These are phyloP conservation scores for Komagataea norvegica DNA, from an alignment of 1,139 yeast genomes.

Conservation along the genomic window DNA sequence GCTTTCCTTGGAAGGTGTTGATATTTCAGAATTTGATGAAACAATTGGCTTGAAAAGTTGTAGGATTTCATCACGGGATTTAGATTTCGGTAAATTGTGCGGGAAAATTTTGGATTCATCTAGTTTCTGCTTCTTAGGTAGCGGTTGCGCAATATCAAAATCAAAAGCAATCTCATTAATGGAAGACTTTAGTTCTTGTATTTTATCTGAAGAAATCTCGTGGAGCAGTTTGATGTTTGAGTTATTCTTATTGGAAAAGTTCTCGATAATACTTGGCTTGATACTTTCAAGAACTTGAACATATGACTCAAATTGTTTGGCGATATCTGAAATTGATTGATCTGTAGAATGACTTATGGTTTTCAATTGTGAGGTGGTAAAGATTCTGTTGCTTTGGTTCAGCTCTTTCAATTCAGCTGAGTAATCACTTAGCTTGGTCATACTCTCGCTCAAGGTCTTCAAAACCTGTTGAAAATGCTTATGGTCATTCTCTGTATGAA, in stretches of 20 bases:
- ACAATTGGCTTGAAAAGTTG: background rate
- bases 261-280: constrained; percentile 19
- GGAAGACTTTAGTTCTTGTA: constrained; percentile 6
- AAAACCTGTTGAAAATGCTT: constrained; percentile 3
- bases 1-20: background rate
- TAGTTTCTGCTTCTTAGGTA: constrained; percentile 21
- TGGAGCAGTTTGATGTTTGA: too few relatives aligned
- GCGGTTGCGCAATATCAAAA: constrained; percentile 12
- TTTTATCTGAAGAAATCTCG: too few relatives aligned
- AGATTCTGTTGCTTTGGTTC: constrained; percentile 11
- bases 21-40: background rate
- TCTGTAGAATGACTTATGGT: background rate
- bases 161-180: constrained; percentile 10
- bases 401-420: constrained; percentile 11
- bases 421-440: constrained; percentile 13
- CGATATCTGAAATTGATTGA: background rate
- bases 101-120: background rate
- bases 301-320: constrained; percentile 11
- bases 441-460: constrained; percentile 6
- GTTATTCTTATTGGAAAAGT: constrained; percentile 14
- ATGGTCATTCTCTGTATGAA: constrained; percentile 1
- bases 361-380: constrained; percentile 5
- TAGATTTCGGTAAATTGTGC: constrained; percentile 12
- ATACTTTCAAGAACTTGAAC: constrained; percentile 15
- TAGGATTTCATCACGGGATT: constrained; percentile 18